Evolutionary conservation across 805 yeast genomes (phyloP).

Genomic region (Wickerhamiella domercqiae): DNA sequence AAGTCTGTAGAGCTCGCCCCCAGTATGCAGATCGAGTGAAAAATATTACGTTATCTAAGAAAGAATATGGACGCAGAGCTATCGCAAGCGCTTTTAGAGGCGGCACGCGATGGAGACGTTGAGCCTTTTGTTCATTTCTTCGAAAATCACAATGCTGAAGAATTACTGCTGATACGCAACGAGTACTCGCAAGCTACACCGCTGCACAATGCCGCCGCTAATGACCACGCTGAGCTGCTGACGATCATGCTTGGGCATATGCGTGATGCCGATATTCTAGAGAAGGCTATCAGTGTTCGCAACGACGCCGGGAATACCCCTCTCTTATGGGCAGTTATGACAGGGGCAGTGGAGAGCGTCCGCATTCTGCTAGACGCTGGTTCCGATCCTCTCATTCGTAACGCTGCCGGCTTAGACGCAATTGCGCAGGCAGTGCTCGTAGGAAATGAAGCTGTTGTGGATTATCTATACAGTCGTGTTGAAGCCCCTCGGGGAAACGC

Average conservation of each 20-base stretch:
- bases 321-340: slow-evolving; percentile 88
- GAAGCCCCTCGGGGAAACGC: slow-evolving; percentile 25
- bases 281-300: slow-evolving; percentile 31
- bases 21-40: too few species aligned
- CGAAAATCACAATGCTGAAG: slow-evolving; percentile 20
- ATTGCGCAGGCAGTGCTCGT: slow-evolving; percentile 80
- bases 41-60: too few species aligned
- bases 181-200: slow-evolving; percentile 55
- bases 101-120: slow-evolving; percentile 73
- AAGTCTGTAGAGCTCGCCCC: too few species aligned
- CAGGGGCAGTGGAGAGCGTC: slow-evolving; percentile 66
- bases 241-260: slow-evolving; percentile 40
- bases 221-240: slow-evolving; percentile 67
- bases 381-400: slow-evolving; percentile 72
- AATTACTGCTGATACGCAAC: slow-evolving; percentile 44
- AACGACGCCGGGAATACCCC: slow-evolving; percentile 88
- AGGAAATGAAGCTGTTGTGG: slow-evolving; percentile 60
- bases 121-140: slow-evolving; percentile 60
- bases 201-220: slow-evolving; percentile 90
- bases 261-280: slow-evolving; percentile 23
- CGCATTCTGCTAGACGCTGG: slow-evolving; percentile 55
- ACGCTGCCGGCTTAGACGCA: slow-evolving; percentile 63
- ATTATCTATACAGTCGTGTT: slow-evolving; percentile 56
- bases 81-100: slow-evolving; percentile 36
- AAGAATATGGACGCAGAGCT: slow-evolving; percentile 3